These are phyloP conservation scores for Fennellomyces sp. DNA, from an alignment of 371 early-diverging fungal genomes.

Conservation along the genomic window DNA sequence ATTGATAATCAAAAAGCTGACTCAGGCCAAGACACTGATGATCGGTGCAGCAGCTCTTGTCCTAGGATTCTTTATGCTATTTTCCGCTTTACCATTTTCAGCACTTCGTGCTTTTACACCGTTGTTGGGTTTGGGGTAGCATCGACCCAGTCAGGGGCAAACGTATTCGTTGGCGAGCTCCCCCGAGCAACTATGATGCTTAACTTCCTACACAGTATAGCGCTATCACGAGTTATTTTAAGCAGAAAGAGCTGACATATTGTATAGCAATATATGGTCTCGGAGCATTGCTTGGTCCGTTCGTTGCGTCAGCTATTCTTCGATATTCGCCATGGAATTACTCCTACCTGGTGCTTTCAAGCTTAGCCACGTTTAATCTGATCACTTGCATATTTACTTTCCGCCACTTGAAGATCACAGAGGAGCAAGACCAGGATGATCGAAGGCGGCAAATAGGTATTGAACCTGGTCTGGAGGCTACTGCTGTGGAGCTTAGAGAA, in stretches of 20 bases:
- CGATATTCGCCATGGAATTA: constrained; percentile 10
- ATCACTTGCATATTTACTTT: constrained; percentile 5
- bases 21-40: constrained; percentile 11
- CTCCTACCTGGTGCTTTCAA: constrained; percentile 18
- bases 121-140: constrained; percentile 25
- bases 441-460: background rate
- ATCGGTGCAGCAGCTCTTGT: constrained; percentile 14
- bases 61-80: constrained; percentile 12
- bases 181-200: constrained; percentile 24
- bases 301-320: constrained; percentile 19
- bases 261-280: constrained; percentile 22
- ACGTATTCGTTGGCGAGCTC: constrained; percentile 19
- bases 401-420: background rate
- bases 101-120: constrained; percentile 17
- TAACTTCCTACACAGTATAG: constrained; percentile 28
- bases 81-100: constrained; percentile 20
- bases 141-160: constrained; percentile 18
- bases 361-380: constrained; percentile 9
- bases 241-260: background rate
- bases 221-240: too few species aligned
- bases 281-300: constrained; percentile 26
- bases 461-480: background rate
- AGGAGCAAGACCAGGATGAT: background rate
- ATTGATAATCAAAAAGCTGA: constrained; percentile 11
- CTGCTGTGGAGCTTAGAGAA: background rate